Base-by-base conservation (phyloP, 305 asterid species). In the Fraxinus dipetala region DNA sequence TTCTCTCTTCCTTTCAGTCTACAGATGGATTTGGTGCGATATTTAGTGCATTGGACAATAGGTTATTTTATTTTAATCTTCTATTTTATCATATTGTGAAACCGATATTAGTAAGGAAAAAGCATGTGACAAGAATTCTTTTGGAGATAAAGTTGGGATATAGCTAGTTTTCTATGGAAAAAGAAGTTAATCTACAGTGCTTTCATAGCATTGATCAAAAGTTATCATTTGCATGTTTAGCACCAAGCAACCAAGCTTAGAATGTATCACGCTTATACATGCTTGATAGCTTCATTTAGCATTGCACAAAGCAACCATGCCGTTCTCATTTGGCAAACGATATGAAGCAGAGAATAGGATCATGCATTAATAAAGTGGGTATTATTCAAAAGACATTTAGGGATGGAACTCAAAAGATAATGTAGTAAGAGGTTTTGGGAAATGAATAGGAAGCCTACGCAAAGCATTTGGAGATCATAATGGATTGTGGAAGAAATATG, bases 381-480 rank as follows among this genome's bases (percentile, higher is more conserved):
- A 36, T n/a, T 38, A 43, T 24, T 76, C 32, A 24, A 32, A 22
- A 28, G 72, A 61, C 7, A 8, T 34, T 34, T 72, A 6, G 28
- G 77, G 77, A 34, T n/a, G 77, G 59, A 36, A 65, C 43, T 48
- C 28, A 9, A 22, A 69, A 69, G 74, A 16, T 82, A 5, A 14
- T 40, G 30, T 34, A 32, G 34, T 34, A 72, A 30, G 45, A 32
- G 63, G 67, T 31, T 48, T 81, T 65, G 54, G 80, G 75, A 31
- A 76, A 51, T 20, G 75, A 78, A 72, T n/a, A 43, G 26, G 35
- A 79, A 26, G 59, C 70, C 40, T 45, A 20, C 70, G 20, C 4
- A 70, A 72, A 78, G 79, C 79, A 76, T 72, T 32, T 69, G 31
- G 75, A 45, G 75, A 82, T 48, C 40, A 72, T 72, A 72, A 51